Conservation (phyloP, 2,329 filamentous ascomycete species). For the Diaporthe sp. region DNA sequence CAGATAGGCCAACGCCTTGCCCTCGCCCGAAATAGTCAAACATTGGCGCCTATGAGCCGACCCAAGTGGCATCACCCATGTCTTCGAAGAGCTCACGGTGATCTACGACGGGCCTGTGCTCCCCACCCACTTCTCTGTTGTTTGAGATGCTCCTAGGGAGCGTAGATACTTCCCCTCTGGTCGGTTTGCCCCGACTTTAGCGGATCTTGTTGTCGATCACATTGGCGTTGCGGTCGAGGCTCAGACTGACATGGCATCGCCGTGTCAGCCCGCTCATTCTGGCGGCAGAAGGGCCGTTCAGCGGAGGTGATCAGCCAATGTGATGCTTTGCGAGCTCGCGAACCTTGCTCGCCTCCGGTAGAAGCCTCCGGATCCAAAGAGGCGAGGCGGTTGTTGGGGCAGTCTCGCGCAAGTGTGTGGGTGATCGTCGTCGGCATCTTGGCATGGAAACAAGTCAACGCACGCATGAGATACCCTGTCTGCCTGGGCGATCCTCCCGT, state of each 20-base stretch:
- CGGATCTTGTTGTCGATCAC: not conserved
- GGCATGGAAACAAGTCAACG: slow-evolving; percentile 27
- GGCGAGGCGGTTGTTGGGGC: not conserved
- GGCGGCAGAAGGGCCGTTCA: not conserved
- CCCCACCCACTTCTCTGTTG: slow-evolving; percentile 15
- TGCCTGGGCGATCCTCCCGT: not conserved
- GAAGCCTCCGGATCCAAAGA: not conserved
- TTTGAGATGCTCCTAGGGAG: slow-evolving; percentile 27
- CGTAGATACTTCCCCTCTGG: slow-evolving; percentile 11
- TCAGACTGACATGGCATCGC: not conserved
- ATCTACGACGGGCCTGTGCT: slow-evolving; percentile 28
- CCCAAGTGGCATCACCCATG: slow-evolving; percentile 35
- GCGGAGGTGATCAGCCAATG: slow-evolving; percentile 4
- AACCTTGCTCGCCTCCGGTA: slow-evolving; percentile 11
- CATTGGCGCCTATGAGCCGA: slow-evolving; percentile 25
- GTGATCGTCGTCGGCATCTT: slow-evolving; percentile 19
- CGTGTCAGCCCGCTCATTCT: not conserved
- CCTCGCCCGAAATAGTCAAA: slow-evolving; percentile 29
- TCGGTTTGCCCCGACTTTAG: slow-evolving; percentile 11
- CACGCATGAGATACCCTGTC: not conserved
- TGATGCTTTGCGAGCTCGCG: not conserved
- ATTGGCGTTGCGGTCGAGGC: slow-evolving; percentile 21
- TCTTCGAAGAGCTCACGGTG: slow-evolving; percentile 6
- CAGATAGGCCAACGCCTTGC: slow-evolving; percentile 13
- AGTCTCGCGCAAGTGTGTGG: not conserved